Evolutionary conservation across 2,329 filamentous ascomycete species (phyloP).

Genomic region (Xylaria hypoxylon): DNA sequence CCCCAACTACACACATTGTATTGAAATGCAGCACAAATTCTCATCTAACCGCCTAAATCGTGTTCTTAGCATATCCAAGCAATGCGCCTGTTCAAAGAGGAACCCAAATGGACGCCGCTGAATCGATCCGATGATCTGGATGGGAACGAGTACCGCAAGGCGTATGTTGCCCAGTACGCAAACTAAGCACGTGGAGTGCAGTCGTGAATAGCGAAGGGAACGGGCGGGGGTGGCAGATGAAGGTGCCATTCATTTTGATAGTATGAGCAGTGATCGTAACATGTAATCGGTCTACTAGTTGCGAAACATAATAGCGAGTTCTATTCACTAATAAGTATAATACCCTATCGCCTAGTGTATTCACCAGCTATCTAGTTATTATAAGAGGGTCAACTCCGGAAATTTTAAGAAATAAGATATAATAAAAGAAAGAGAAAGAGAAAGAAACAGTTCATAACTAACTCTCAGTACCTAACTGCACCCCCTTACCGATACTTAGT

Average conservation of each 20-base stretch:
- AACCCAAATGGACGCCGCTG: conserved; percentile 97
- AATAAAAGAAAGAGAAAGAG: no score
- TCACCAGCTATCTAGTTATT: no score
- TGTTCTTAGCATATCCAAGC: conserved; percentile 84
- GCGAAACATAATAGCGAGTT: conserved; percentile 7
- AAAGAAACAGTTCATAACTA: no score
- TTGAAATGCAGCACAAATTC: background rate
- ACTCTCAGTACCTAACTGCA: no score
- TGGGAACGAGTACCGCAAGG: conserved; percentile 79
- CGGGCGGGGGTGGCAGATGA: background rate
- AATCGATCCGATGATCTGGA: conserved; percentile 85
- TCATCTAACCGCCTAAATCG: conserved; percentile 1
- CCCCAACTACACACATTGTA: background rate
- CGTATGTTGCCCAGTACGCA: conserved; percentile 72
- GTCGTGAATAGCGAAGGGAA: background rate
- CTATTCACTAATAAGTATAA: background rate
- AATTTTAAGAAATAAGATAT: no score
- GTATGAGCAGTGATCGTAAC: background rate
- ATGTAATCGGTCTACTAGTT: conserved; percentile 2
- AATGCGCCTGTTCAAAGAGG: conserved; percentile 97
- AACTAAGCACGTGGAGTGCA: conserved; percentile 21
- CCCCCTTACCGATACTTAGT: no score
- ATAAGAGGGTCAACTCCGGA: no score
- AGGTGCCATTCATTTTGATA: conserved; percentile 2
- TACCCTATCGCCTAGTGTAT: background rate